A percentile compares a stretch with the other conserved stretches of the same genome.
Evolutionary conservation across 2,329 filamentous ascomycete species (phyloP).

Genomic region (Pseudonectria foliicola): DNA sequence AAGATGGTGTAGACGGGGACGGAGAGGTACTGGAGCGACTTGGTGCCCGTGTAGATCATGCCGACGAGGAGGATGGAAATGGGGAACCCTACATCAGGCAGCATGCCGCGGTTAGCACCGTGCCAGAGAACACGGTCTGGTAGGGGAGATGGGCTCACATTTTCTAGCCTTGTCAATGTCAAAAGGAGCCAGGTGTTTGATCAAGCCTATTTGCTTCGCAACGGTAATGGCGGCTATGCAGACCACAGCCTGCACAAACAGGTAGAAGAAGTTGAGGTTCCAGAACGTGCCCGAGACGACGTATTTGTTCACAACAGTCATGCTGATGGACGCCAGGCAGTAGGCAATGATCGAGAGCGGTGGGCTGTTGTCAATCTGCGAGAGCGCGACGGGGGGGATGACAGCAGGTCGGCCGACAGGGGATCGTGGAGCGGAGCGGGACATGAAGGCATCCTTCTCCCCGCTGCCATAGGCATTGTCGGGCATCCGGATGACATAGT

Average conservation of each 20-base stretch:
- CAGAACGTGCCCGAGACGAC: conserved; percentile 85
- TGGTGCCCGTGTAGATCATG: conserved; percentile 98
- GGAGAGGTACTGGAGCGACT: conserved; percentile 91
- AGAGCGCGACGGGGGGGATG: conserved; percentile 26
- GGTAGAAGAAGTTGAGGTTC: conserved; percentile 95
- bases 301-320: conserved; percentile 99
- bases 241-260: conserved; percentile 68
- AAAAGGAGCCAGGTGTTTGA: conserved; percentile 75
- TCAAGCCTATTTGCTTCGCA: conserved; percentile 75
- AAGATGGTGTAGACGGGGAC: conserved; percentile 99
- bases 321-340: conserved; percentile 92
- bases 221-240: conserved; percentile 78
- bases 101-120: conserved; percentile 11
- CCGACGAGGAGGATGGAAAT: conserved; percentile 92
- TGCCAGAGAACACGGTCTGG: background rate
- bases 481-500: conserved; percentile 65
- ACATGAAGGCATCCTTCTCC: conserved; percentile 46
- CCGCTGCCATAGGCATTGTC: conserved; percentile 45
- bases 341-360: conserved; percentile 78
- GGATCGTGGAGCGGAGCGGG: conserved; percentile 16
- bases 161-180: conserved; percentile 84
- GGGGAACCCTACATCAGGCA: conserved; percentile 67
- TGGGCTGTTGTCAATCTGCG: conserved; percentile 65
- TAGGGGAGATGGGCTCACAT: conserved; percentile 52
- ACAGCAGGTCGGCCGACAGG: conserved; percentile 3